Evolutionary conservation across 441 rosid genomes (phyloP).

Genomic region (Corymbia calophylla): DNA sequence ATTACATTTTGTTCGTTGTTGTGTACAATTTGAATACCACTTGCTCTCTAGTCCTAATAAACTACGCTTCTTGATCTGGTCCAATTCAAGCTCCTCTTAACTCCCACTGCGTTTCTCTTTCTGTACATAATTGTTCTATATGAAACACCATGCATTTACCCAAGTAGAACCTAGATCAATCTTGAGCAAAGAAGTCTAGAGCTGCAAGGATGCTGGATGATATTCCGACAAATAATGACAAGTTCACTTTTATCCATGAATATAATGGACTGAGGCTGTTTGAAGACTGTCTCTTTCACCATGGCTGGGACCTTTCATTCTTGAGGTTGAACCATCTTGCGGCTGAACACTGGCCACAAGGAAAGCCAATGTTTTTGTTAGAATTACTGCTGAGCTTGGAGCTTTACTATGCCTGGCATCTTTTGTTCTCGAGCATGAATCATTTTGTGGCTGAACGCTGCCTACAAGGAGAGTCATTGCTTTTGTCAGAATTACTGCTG

Average conservation of each 20-base stretch:
- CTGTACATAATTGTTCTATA: not conserved
- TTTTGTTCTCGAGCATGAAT: not conserved
- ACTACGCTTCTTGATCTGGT: not conserved
- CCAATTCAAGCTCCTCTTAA: not conserved
- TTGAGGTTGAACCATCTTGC: not conserved
- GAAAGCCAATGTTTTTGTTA: not conserved
- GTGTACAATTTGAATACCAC: not conserved
- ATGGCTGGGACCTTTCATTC: not conserved
- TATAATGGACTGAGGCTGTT: not conserved
- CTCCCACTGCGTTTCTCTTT: not conserved
- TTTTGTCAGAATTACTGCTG: not conserved
- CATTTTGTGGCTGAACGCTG: not conserved
- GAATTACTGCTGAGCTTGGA: not conserved
- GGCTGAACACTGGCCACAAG: not conserved
- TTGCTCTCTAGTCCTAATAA: not conserved
- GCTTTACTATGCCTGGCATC: not conserved
- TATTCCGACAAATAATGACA: not conserved
- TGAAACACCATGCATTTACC: not conserved
- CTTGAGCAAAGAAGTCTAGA: not conserved
- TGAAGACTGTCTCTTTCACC: not conserved
- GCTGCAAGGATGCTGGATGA: not conserved
- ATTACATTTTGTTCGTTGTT: not conserved
- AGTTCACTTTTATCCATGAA: not conserved
- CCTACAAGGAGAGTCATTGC: not conserved
- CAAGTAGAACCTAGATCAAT: not conserved